Evolutionary conservation across 176 grass and related monocot genomes (phyloP), one percentile per base, ranked within the genome.

Genomic region (Ampelocalamus luodianensis): DNA sequence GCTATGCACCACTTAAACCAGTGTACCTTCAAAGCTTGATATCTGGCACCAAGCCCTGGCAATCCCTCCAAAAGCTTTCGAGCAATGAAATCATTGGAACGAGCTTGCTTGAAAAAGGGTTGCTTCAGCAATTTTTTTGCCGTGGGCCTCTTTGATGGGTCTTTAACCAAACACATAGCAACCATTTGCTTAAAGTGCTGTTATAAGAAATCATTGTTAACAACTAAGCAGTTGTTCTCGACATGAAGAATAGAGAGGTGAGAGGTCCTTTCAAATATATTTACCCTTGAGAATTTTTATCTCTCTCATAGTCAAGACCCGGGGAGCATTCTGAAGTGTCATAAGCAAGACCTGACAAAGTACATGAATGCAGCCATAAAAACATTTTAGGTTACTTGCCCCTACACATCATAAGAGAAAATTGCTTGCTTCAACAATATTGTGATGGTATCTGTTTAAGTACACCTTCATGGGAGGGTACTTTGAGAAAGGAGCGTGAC

Each of bases 291-390:
- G 68, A 98, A 95, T 45, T 88, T 95, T 87, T 95, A 70, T 98
- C 96, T 71, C 85, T 93, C 79, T 95, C 93, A 68, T 88, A 93
- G 71, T 98, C 96, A 58, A 98, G 93, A 46, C 91, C 87, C 0
- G 96, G 96, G 96, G 96, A 74, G 93, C 88, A 95, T 95, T 93
- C 56, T 95, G 96, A 82, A 98, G 77, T 62, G 93, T 98, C 96
- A 98, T 95, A 38, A 98, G 91, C 83, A 98, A 89, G 76, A 93
- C 93, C 96, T 98, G 84, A 26, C 49, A 85, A 90, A 71, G 37
- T 12, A 36, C 40, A 59, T 22, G 40, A 24, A 74, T 24, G 16
- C 7, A 79, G 10, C 54, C 22, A 54, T 17, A 60, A 24, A 81
- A 70, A 68, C 45, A 34, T 34, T 34, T 34, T 34, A 34, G 32